Conservation (phyloP, 1,284 basidiomycete genomes). For the Agaricales sp. region DNA sequence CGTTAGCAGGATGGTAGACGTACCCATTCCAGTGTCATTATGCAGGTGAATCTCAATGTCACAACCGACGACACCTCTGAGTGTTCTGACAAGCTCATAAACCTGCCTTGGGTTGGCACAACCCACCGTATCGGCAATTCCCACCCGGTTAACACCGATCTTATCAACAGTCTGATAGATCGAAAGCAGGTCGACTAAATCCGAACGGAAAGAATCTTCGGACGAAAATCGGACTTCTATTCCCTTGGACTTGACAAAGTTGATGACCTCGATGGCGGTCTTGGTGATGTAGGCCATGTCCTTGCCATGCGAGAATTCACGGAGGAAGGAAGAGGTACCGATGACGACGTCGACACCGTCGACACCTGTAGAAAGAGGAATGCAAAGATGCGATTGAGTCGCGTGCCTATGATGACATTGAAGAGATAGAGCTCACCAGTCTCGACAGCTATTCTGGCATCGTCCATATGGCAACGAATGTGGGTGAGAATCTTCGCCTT, state of each 20-base stretch:
- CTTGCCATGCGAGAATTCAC: conserved; percentile 99
- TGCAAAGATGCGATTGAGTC: conserved; percentile 5
- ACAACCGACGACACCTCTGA: conserved; percentile 90
- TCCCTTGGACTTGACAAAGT: conserved; percentile 99
- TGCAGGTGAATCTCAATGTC: conserved; percentile 99
- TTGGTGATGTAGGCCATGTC: conserved; percentile 99
- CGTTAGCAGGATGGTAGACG: conserved; percentile 11
- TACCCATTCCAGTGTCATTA: conserved; percentile 94
- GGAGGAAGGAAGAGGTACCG: conserved; percentile 97
- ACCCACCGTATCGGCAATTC: conserved; percentile 98
- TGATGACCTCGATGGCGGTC: conserved; percentile 96
- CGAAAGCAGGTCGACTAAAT: conserved; percentile 95
- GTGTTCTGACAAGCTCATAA: conserved; percentile 94
- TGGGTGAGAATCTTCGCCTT: conserved; percentile 98
- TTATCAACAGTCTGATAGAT: conserved; percentile 99
- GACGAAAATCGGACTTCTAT: conserved; percentile 99
- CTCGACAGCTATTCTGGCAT: conserved; percentile 97
- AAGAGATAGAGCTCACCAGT: conserved; percentile 53
- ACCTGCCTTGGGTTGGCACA: conserved; percentile 99
- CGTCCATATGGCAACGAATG: conserved; percentile 99
- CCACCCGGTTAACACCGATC: conserved; percentile 98
- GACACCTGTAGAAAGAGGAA: conserved; percentile 49
- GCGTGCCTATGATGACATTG: conserved; percentile 5
- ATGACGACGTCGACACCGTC: conserved; percentile 99
- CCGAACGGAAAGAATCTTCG: conserved; percentile 99